A percentile compares a stretch with the other conserved stretches of the same genome.
These are phyloP conservation scores for Citrullus mucosospermus DNA, from an alignment of 306 rosid species.

Conservation along the genomic window DNA sequence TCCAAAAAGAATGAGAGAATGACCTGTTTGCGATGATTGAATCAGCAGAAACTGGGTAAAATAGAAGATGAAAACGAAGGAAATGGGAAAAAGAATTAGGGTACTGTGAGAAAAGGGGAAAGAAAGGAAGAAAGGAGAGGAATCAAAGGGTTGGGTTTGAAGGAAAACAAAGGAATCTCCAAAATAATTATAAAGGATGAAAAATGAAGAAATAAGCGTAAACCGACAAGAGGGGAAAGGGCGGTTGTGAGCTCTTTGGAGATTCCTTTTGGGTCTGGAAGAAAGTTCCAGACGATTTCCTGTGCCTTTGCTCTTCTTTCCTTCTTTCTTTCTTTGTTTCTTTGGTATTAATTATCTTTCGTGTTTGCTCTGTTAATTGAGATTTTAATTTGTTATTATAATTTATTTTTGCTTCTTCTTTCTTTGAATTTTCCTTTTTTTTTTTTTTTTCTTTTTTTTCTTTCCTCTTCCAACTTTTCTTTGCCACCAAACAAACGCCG, in stretches of 20 bases:
- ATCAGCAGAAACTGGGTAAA: not conserved
- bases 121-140: not conserved
- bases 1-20: not conserved
- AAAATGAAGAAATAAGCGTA: not conserved
- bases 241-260: not conserved
- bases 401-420: not conserved
- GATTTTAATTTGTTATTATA: not conserved
- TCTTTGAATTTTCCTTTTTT: not conserved
- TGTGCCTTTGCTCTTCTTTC: not conserved
- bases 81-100: not conserved
- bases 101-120: not conserved
- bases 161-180: not conserved
- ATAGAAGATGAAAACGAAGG: not conserved
- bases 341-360: not conserved
- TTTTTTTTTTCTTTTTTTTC: not conserved
- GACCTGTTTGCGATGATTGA: not conserved
- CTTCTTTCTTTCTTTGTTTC: not conserved
- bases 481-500: constrained; percentile 2
- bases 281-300: constrained; percentile 10
- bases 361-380: not conserved
- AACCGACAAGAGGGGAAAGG: not conserved
- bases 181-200: not conserved
- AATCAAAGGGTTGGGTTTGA: not conserved
- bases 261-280: constrained; percentile 1
- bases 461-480: not conserved